A percentile compares a stretch with the other conserved stretches of the same genome.
phyloP scores from a whole-genome alignment of 164 flowering plant genomes.

The Dillenia suffruticosa region DNA sequence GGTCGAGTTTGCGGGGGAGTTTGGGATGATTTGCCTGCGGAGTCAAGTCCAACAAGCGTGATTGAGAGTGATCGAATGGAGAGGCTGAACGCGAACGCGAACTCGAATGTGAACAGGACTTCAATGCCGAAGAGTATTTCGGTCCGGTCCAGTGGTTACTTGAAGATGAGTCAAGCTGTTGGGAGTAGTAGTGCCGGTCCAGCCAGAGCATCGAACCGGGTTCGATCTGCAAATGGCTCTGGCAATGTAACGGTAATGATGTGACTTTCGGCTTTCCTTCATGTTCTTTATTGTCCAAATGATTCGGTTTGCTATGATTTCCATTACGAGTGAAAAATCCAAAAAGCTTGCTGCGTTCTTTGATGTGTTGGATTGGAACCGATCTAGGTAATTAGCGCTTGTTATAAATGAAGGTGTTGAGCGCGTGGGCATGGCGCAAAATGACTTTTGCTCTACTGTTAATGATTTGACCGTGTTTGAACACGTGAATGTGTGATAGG shows the following conservation, averaged over 20 bases:
- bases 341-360: too few relatives aligned
- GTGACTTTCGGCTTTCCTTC: too few relatives aligned
- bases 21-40: slow-evolving; percentile 15
- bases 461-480: too few relatives aligned
- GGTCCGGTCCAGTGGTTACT: slow-evolving; percentile 67
- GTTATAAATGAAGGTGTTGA: too few relatives aligned
- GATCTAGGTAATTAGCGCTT: too few relatives aligned
- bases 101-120: slow-evolving; percentile 28
- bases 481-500: too few relatives aligned
- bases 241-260: slow-evolving; percentile 23
- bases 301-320: too few relatives aligned
- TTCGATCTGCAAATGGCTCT: slow-evolving; percentile 20
- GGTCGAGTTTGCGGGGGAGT: slow-evolving; percentile 9
- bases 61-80: slow-evolving; percentile 27
- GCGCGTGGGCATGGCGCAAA: too few relatives aligned
- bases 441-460: too few relatives aligned
- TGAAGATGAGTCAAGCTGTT: slow-evolving; percentile 38
- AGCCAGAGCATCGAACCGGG: slow-evolving; percentile 17
- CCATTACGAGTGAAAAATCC: too few relatives aligned
- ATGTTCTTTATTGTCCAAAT: too few relatives aligned
- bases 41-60: slow-evolving; percentile 55
- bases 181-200: slow-evolving; percentile 11
- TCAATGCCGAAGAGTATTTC: slow-evolving; percentile 86
- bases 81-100: slow-evolving; percentile 9
- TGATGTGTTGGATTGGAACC: too few relatives aligned